Conservation (phyloP, 1,284 basidiomycete species). For the Tylopilus sp. region DNA sequence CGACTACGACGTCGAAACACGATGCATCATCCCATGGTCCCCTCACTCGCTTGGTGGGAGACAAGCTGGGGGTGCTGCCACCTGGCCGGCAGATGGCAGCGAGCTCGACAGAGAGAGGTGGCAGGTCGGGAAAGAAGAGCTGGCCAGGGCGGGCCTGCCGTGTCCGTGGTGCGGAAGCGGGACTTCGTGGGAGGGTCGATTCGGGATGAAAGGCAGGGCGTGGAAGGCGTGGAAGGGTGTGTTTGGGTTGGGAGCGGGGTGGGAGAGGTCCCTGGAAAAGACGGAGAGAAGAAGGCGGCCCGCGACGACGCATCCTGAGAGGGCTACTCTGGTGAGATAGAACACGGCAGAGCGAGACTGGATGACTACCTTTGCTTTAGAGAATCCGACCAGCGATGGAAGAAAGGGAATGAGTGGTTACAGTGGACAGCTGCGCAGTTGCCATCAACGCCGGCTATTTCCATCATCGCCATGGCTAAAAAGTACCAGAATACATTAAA, state of each 20-base stretch:
- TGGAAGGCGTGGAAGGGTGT: conserved; percentile 55
- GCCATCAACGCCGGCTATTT: not conserved
- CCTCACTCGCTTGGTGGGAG: conserved; percentile 41
- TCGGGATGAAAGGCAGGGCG: conserved; percentile 46
- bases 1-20: conserved; percentile 40
- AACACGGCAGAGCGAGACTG: too few species aligned
- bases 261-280: conserved; percentile 55
- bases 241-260: conserved; percentile 50
- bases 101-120: conserved; percentile 13
- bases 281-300: conserved; percentile 55
- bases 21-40: conserved; percentile 60
- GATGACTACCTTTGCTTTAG: conserved; percentile 3
- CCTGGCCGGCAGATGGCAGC: conserved; percentile 21
- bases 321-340: not conserved
- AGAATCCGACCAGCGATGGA: conserved; percentile 5
- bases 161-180: conserved; percentile 23
- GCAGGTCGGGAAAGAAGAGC: conserved; percentile 14
- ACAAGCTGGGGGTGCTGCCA: conserved; percentile 16
- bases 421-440: not conserved
- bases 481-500: not conserved
- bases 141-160: conserved; percentile 6
- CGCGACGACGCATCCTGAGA: conserved; percentile 51
- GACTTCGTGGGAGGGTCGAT: conserved; percentile 27
- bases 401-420: not conserved
- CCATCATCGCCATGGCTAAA: too few species aligned